Evolutionary conservation across 352 stramenopile species (phyloP).

Genomic region (Globisporangium alternatum): DNA sequence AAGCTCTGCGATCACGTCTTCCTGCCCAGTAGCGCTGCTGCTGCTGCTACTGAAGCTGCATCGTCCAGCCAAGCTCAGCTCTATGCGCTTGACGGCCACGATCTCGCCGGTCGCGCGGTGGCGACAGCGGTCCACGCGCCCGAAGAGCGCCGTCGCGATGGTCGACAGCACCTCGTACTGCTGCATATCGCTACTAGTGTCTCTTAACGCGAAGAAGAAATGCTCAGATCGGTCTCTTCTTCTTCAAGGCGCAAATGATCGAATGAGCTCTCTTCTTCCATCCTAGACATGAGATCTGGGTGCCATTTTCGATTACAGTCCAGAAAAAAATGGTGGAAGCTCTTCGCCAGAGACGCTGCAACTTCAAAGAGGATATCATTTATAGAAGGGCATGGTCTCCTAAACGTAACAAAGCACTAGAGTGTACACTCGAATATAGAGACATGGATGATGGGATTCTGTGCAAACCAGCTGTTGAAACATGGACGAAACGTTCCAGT

Average conservation of each 20-base stretch:
- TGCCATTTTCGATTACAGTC: not conserved
- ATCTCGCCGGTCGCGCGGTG: slow-evolving; percentile 44
- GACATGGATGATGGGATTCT: no score
- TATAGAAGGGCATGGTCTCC: not conserved
- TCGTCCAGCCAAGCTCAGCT: slow-evolving; percentile 47
- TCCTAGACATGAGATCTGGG: not conserved
- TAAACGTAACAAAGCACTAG: not conserved
- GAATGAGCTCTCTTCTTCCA: slow-evolving; percentile 2
- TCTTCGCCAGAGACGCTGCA: not conserved
- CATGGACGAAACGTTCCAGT: no score
- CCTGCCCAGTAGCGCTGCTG: slow-evolving; percentile 37
- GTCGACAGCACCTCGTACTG: slow-evolving; percentile 60
- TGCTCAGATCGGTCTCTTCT: not conserved
- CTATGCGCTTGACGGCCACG: slow-evolving; percentile 81
- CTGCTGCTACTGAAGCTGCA: slow-evolving; percentile 25
- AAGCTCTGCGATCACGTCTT: slow-evolving; percentile 70
- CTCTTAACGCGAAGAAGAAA: not conserved
- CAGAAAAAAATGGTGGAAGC: not conserved
- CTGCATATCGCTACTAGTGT: slow-evolving; percentile 6
- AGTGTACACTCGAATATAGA: no score
- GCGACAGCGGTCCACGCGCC: slow-evolving; percentile 61
- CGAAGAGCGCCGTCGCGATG: slow-evolving; percentile 71
- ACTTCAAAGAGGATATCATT: not conserved
- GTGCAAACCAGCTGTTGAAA: no score
- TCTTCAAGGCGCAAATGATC: slow-evolving; percentile 1